Base-by-base conservation (phyloP, 345 rosid genomes). In the Adansonia digitata region DNA sequence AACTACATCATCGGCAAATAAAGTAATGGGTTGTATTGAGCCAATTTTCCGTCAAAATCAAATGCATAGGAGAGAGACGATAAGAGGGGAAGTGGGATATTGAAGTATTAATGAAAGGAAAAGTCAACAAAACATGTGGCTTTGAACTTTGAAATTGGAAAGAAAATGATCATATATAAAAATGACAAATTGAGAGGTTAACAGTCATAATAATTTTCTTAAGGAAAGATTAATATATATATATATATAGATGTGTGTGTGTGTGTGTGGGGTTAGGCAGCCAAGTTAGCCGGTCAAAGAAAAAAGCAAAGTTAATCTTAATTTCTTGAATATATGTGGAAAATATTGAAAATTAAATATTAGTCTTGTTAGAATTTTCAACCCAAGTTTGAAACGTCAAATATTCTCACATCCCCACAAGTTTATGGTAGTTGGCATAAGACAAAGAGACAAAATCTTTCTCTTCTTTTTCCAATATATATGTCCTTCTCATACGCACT, bases 341-440 rank as follows among this genome's bases (percentile, higher is more conserved):
- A 65, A 22, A 39, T 17, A 39, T 64, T 20, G 69, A 42, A 52
- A 35, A 56, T 39, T 22, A 15, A 5, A 22, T 0, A 31, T 1
- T 20, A 24, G 15, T 9, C 31, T 10, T 12, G 29, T 56, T 31
- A 2, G 11, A n/a, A 0, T n/a, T 7, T 52, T 52, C 57, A 20
- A 52, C 57, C 57, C 7, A 52, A 52, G 57, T 18, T 52, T 55
- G 61, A 56, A 56, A 4, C 31, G 5, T 78, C 77, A 77, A 75
- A 49, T 43, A 34, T 43, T 46, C 18, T 7, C 26, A 74, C 18
- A 14, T 15, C 12, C 72, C 64, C 7, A 27, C 29, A 12, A 57
- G 9, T 27, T 22, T 48, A 15, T 70, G 49, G 51, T 67, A 46
- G 68, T 35, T 48, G 42, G 64, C 17, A 56, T n/a, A 62, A 55